These are phyloP conservation scores for Colletotrichum musae DNA, from an alignment of 2,329 filamentous ascomycete genomes.

Conservation along the genomic window DNA sequence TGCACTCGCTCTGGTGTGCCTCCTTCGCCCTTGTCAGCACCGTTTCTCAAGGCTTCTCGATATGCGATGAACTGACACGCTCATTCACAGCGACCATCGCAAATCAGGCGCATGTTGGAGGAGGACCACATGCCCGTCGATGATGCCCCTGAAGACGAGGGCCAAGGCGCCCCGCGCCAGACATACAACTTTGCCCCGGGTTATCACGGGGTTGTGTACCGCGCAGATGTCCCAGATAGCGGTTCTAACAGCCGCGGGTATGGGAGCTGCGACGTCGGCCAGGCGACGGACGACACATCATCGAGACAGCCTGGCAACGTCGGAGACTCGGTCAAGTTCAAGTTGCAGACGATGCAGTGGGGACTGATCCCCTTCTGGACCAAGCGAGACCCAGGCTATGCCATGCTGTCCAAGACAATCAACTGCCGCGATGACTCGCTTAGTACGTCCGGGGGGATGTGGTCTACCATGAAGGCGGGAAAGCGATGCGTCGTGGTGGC, in stretches of 20 bases:
- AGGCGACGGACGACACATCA: constrained; percentile 14
- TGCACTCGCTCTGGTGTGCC: constrained; percentile 54
- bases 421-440: constrained; percentile 95
- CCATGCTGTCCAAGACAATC: constrained; percentile 86
- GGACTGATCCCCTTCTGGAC: constrained; percentile 95
- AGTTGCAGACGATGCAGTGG: constrained; percentile 96
- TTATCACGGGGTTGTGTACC: constrained; percentile 87
- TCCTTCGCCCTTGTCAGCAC: constrained; percentile 1
- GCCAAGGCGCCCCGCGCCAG: constrained; percentile 72
- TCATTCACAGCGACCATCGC: constrained; percentile 75
- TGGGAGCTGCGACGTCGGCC: constrained; percentile 27
- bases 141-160: constrained; percentile 80
- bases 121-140: constrained; percentile 81
- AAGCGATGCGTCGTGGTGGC: constrained; percentile 91
- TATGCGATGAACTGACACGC: constrained; percentile 19
- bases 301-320: constrained; percentile 45
- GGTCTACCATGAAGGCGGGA: constrained; percentile 89
- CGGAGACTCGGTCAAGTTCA: constrained; percentile 71
- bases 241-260: constrained; percentile 61
- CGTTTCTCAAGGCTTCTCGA: not conserved
- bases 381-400: constrained; percentile 84
- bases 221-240: constrained; percentile 77
- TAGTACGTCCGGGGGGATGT: constrained; percentile 83
- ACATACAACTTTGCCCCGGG: constrained; percentile 96
- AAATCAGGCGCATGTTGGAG: constrained; percentile 81